Conservation (phyloP, 2,329 filamentous ascomycete species). For the Curvularia sp. region DNA sequence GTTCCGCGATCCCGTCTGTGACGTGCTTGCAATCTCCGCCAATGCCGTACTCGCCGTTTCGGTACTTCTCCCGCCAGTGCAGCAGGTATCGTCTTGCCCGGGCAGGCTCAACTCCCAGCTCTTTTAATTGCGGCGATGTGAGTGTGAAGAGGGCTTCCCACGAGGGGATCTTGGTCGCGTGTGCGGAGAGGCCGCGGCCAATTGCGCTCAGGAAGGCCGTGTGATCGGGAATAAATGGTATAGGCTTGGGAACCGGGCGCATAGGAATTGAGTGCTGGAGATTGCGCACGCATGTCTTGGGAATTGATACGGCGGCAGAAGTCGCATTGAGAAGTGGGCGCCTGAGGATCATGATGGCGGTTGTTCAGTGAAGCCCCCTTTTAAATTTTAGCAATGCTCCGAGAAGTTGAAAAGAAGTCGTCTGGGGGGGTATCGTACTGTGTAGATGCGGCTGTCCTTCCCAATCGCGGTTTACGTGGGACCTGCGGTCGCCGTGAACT, state of each 20-base stretch:
- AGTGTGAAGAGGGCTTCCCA: constrained; percentile 92
- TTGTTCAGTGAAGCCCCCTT: background rate
- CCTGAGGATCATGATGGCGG: constrained; percentile 46
- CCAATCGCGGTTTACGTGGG: constrained; percentile 11
- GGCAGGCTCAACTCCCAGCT: constrained; percentile 85
- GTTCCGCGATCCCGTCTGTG: constrained; percentile 61
- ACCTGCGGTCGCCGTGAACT: constrained; percentile 31
- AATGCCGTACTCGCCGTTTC: constrained; percentile 76
- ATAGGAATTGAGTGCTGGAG: constrained; percentile 52
- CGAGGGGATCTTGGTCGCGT: constrained; percentile 83
- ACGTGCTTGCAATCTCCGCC: constrained; percentile 84
- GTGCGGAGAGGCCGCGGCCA: constrained; percentile 81
- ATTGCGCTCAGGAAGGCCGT: constrained; percentile 88
- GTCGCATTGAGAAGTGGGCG: constrained; percentile 42
- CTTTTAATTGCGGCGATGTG: constrained; percentile 74
- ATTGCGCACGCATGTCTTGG: constrained; percentile 43
- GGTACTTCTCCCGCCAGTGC: constrained; percentile 85
- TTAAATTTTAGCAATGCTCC: background rate
- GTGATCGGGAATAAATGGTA: constrained; percentile 84
- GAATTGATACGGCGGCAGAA: constrained; percentile 32
- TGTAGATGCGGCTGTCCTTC: background rate
- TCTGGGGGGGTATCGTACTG: background rate
- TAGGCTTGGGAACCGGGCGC: constrained; percentile 69
- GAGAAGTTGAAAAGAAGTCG: background rate
- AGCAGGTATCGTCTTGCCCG: constrained; percentile 83